Evolutionary conservation across 805 yeast species (phyloP).

Genomic region (Gaillardinia entomophila): DNA sequence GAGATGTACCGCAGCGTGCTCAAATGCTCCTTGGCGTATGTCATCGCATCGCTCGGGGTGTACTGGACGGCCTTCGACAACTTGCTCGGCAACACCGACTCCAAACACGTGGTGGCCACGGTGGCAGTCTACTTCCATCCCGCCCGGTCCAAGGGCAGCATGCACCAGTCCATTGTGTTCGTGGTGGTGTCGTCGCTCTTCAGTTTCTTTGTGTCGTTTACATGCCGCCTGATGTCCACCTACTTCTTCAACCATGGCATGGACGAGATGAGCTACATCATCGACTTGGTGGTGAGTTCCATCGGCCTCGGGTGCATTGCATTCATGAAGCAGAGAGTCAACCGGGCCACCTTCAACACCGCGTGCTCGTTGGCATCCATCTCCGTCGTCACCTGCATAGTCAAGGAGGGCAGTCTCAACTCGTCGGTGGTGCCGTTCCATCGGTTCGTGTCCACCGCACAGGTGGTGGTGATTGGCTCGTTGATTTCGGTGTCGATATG

Average conservation of each 20-base stretch:
- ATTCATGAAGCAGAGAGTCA: slow-evolving; percentile 60
- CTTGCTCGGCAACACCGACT: slow-evolving; percentile 59
- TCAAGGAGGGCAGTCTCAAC: slow-evolving; percentile 67
- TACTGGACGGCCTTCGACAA: slow-evolving; percentile 46
- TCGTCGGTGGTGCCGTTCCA: slow-evolving; percentile 51
- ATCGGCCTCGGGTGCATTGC: slow-evolving; percentile 62
- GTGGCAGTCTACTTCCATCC: slow-evolving; percentile 84
- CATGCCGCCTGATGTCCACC: slow-evolving; percentile 48
- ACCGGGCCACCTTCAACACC: slow-evolving; percentile 67
- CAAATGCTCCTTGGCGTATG: slow-evolving; percentile 71
- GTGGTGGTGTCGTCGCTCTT: slow-evolving; percentile 50
- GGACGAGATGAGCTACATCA: slow-evolving; percentile 43
- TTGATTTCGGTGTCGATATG: slow-evolving; percentile 54
- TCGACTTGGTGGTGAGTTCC: slow-evolving; percentile 51
- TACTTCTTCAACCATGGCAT: slow-evolving; percentile 38
- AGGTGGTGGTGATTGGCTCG: slow-evolving; percentile 59
- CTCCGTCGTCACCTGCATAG: slow-evolving; percentile 61
- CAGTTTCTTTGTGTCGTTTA: slow-evolving; percentile 46
- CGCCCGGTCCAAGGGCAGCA: slow-evolving; percentile 69
- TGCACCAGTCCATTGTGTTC: slow-evolving; percentile 67
- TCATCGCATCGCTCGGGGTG: slow-evolving; percentile 68
- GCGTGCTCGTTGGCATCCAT: slow-evolving; percentile 77
- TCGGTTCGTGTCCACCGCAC: slow-evolving; percentile 48
- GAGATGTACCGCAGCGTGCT: slow-evolving; percentile 30
- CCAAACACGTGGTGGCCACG: slow-evolving; percentile 78